Conservation (phyloP, 495 filamentous ascomycete species). For the Acidiella bohemica region DNA sequence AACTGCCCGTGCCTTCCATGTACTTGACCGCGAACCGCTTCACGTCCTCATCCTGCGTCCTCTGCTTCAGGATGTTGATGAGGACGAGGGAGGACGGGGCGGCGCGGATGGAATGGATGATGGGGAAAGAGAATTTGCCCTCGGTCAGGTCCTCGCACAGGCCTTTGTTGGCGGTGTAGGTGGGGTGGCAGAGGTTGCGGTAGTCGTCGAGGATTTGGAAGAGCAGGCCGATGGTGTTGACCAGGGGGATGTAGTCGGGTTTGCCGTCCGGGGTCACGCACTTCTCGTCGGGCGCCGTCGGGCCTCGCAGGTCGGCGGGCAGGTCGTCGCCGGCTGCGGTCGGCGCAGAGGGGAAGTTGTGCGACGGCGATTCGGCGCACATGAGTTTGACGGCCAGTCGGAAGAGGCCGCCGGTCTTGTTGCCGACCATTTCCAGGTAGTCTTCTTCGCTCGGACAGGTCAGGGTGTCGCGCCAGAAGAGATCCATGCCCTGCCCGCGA, state of each 20-base stretch:
- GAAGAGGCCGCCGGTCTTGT: conserved; percentile 96
- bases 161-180: conserved; percentile 82
- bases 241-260: conserved; percentile 36
- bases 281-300: not conserved
- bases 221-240: conserved; percentile 80
- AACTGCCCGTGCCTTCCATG: conserved; percentile 80
- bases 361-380: conserved; percentile 53
- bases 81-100: conserved; percentile 69
- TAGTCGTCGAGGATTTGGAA: conserved; percentile 79
- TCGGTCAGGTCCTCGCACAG: conserved; percentile 94
- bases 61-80: conserved; percentile 84
- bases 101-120: conserved; percentile 85
- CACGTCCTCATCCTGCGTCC: conserved; percentile 70
- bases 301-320: not conserved
- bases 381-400: conserved; percentile 88
- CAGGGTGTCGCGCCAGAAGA: conserved; percentile 91
- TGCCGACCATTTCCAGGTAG: conserved; percentile 96
- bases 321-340: not conserved
- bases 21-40: conserved; percentile 86
- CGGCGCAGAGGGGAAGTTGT: conserved; percentile 3
- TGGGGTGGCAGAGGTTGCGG: conserved; percentile 53
- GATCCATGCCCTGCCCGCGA: conserved; percentile 91
- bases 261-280: not conserved
- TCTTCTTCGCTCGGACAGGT: conserved; percentile 91
- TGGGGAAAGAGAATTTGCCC: conserved; percentile 94